phyloP scores from a whole-genome alignment of 2,329 filamentous ascomycete genomes.

The Fusarium odoratissimum region DNA sequence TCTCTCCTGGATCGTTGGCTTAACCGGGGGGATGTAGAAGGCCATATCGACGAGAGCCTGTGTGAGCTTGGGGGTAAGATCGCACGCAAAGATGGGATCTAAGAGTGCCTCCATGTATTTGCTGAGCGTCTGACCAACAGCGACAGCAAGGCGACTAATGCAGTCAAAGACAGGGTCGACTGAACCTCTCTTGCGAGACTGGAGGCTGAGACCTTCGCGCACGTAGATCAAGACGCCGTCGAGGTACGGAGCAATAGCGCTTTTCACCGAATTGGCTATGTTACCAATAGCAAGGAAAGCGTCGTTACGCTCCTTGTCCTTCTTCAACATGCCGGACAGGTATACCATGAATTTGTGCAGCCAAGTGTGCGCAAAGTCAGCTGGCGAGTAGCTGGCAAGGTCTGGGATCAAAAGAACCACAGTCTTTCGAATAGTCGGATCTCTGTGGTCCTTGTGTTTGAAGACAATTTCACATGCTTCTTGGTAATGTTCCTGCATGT shows the following conservation, averaged over 20 bases:
- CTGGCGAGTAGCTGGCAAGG: slow-evolving; percentile 89
- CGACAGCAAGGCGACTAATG: slow-evolving; percentile 94
- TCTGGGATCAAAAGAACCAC: slow-evolving; percentile 93
- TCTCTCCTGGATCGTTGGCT: slow-evolving; percentile 91
- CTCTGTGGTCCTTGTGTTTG: slow-evolving; percentile 91
- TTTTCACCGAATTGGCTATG: slow-evolving; percentile 95
- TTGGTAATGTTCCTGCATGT: slow-evolving; percentile 95
- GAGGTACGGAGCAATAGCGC: slow-evolving; percentile 92
- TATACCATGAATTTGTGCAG: slow-evolving; percentile 98
- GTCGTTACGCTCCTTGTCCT: slow-evolving; percentile 92
- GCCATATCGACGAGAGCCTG: slow-evolving; percentile 98
- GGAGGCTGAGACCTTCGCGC: slow-evolving; percentile 85
- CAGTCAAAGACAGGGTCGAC: slow-evolving; percentile 93
- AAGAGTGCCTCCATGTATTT: slow-evolving; percentile 98
- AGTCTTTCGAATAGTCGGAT: slow-evolving; percentile 86
- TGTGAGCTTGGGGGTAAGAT: slow-evolving; percentile 91
- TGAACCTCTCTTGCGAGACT: slow-evolving; percentile 73
- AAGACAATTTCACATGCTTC: slow-evolving; percentile 94
- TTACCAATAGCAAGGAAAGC: slow-evolving; percentile 97
- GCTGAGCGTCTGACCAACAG: slow-evolving; percentile 94
- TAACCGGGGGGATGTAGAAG: slow-evolving; percentile 96
- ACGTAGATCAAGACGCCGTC: slow-evolving; percentile 95
- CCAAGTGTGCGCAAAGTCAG: slow-evolving; percentile 88
- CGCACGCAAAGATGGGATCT: slow-evolving; percentile 96
- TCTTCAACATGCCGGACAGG: slow-evolving; percentile 91